Evolutionary conservation across 345 rosid genomes (phyloP), one percentile per base, ranked within the genome.

Genomic region (Eucalyptus sideroxylon): DNA sequence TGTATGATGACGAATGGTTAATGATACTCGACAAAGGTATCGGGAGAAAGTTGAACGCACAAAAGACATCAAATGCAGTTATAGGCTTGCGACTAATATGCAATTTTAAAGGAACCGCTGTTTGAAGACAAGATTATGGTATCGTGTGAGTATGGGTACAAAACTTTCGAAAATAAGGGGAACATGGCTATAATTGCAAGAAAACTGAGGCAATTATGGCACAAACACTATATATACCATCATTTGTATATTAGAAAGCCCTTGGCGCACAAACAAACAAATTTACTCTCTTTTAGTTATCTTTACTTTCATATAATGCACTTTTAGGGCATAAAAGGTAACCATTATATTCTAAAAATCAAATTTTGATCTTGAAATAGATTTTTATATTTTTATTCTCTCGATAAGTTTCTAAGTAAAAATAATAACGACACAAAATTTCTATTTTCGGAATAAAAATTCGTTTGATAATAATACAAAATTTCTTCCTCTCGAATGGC

Each of bases 401-500:
- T 53, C 0, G 4, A 53, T 1, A 53, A 53, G 56, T 53, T 53
- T 53, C 0, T 53, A 53, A 53, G 4, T 0, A 3, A 53, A 53
- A 53, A 53, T 53, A 4, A 17, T 51, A 51, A 51, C 0, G 3
- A 51, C 2, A 17, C 23, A 51, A 17, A 17, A 17, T 51, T 51
- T 51, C 4, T 17, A 51, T 51, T 51, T 51, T 51, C 0, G 23
- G 2, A 51, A 51, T 17, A 51, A 0, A 51, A 51, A 51, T 51
- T 17, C 56, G 0, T 51, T 51, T 51, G 4, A 21, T 53, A 4
- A 53, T 0, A 0, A 53, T 53, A 53, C 9, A 19, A 53, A 53
- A 19, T 53, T 53, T 53, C 2, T 53, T 53, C 24, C 24, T 8
- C 10, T 53, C 2, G 0, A 53, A 19, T 53, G 56, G 24, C 0